Evolutionary conservation across 768 basidiomycete species (phyloP).

Genomic region (Hydnomerulius pinastri): DNA sequence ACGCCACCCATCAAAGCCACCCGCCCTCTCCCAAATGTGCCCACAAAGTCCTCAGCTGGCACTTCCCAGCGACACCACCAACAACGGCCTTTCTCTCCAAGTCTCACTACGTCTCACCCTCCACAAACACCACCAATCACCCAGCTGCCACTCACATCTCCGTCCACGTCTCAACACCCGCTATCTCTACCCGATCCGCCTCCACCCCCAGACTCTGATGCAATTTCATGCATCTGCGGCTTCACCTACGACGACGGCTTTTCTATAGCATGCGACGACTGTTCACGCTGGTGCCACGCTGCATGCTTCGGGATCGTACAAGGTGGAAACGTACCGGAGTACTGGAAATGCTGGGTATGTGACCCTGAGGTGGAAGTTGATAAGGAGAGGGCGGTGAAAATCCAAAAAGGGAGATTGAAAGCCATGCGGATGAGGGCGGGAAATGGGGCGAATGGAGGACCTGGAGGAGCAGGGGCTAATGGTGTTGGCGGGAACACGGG

Average conservation of each 20-base stretch:
- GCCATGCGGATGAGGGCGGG: conserved; percentile 29
- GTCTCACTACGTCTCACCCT: conserved; percentile 7
- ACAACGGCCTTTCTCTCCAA: conserved; percentile 22
- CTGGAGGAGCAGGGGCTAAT: conserved; percentile 20
- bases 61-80: conserved; percentile 13
- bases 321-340: conserved; percentile 61
- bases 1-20: conserved; percentile 13
- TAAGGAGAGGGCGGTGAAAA: conserved; percentile 46
- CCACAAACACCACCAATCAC: conserved; percentile 16
- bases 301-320: conserved; percentile 70
- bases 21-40: conserved; percentile 7
- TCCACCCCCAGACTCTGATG: conserved; percentile 41
- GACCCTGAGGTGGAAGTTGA: conserved; percentile 47
- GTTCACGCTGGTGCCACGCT: conserved; percentile 82
- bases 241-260: conserved; percentile 78
- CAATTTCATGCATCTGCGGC: conserved; percentile 75
- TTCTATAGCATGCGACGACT: conserved; percentile 82
- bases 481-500: conserved; percentile 12
- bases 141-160: conserved; percentile 17
- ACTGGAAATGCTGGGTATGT: conserved; percentile 78
- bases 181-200: conserved; percentile 16
- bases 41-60: conserved; percentile 16
- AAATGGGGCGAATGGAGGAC: conserved; percentile 25
- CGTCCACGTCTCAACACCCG: conserved; percentile 24
- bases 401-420: conserved; percentile 44